Base-by-base conservation (phyloP, 768 basidiomycete genomes). In the Dioszegia crocea region DNA sequence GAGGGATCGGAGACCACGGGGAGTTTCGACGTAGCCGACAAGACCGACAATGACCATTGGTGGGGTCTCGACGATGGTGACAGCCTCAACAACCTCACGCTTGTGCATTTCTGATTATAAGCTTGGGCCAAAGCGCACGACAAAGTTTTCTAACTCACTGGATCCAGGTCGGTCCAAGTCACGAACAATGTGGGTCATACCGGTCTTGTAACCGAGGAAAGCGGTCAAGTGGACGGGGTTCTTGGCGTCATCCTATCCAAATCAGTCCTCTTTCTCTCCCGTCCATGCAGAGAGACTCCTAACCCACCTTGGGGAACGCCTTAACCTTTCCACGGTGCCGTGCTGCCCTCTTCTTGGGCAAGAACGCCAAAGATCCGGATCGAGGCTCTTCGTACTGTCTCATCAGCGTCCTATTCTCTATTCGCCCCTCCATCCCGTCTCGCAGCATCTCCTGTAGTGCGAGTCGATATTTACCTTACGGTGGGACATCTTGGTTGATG, bases 101-200 rank as follows among this genome's bases (percentile, higher is more conserved):
- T 97, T 99, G 88, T 99, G 96, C 92, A 98, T 96, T 83, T 99
- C 93, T 97, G 56, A 33, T 30, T 38, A 45, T 36, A 2, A 30
- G 23, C 17, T 51, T 47, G 36, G 6, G 29, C n/a, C 5, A n/a
- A 56, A 10, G 12, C 8, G 4, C 6, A 11, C 26, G 46, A 12
- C 24, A 16, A 48, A 9, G 9, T 26, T 9, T 45, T n/a, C 10
- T 44, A 39, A 26, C 93, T 76, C 76, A 98, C 93, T 99, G 76
- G 96, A 98, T 68, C 94, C 96, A 51, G 94, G 94, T 77, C 96
- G 91, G 82, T 98, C 96, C 73, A 98, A 89, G 77, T 99, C 96
- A 76, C 96, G 89, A 63, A 99, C 93, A 72, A 99, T 84, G 78
- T 99, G 96, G 80, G 92, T 97, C 94, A 98, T 98, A 73, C 96